Conservation (phyloP, 352 stramenopile species). For the Globisporangium mamillatum region DNA sequence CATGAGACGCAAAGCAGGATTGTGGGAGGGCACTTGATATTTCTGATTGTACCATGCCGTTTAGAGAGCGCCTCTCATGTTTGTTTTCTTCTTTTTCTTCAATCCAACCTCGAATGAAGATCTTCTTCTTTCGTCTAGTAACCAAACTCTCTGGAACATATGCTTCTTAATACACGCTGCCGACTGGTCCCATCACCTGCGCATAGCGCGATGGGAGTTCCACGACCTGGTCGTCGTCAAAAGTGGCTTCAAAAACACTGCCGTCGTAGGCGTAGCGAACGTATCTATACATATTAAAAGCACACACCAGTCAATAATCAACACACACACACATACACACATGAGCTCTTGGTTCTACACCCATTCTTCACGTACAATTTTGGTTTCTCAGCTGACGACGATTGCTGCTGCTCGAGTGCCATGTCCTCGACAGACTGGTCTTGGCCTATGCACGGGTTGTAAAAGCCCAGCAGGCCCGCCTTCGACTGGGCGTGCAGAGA, state of each 20-base stretch:
- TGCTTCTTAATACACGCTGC: conserved; percentile 51
- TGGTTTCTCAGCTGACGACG: conserved; percentile 25
- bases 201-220: conserved; percentile 70
- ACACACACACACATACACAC: neutral
- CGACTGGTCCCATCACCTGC: conserved; percentile 61
- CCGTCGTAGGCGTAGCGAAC: conserved; percentile 73
- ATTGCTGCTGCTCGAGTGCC: too few species aligned
- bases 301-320: neutral
- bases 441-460: conserved; percentile 68
- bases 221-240: conserved; percentile 70
- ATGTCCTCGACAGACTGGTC: conserved; percentile 43
- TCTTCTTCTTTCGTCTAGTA: neutral
- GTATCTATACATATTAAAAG: conserved; percentile 36
- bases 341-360: neutral
- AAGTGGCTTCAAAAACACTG: conserved; percentile 79
- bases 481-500: conserved; percentile 58
- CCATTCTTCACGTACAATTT: conserved; percentile 45
- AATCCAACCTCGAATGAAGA: neutral
- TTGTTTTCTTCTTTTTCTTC: neutral
- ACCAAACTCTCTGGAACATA: neutral
- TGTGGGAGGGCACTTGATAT: too few species aligned
- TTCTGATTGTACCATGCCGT: too few species aligned
- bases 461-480: conserved; percentile 71
- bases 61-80: neutral
- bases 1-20: neutral